A percentile compares a stretch with the other conserved stretches of the same genome.
Evolutionary conservation across 2,329 filamentous ascomycete genomes (phyloP).

Genomic region (Falciphora oryzae): DNA sequence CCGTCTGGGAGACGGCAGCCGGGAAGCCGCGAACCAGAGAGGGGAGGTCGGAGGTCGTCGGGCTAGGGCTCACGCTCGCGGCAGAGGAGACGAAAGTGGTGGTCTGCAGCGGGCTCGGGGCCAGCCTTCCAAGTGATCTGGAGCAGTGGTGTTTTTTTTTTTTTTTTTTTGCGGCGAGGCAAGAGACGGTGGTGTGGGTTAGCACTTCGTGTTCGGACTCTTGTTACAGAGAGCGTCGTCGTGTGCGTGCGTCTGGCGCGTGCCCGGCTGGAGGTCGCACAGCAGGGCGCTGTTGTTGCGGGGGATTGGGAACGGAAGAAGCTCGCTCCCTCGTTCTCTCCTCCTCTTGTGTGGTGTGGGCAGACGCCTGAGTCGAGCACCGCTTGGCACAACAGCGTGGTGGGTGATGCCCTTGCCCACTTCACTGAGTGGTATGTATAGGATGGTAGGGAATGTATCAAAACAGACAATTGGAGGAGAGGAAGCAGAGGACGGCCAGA

Average conservation of each 20-base stretch:
- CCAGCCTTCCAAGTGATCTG: constrained; percentile 43
- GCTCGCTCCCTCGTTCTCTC: constrained; percentile 2
- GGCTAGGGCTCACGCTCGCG: constrained; percentile 34
- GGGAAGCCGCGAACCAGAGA: constrained; percentile 22
- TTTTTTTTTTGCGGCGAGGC: neutral
- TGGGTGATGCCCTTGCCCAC: neutral
- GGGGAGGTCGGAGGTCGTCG: constrained; percentile 30
- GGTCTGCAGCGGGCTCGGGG: constrained; percentile 45
- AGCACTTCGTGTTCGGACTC: constrained; percentile 12
- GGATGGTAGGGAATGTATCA: neutral
- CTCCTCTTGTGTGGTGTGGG: neutral
- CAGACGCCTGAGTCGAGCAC: neutral
- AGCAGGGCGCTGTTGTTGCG: constrained; percentile 15
- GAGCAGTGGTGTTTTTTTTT: constrained; percentile 6
- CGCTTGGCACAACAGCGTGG: neutral
- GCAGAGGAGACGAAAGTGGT: constrained; percentile 34
- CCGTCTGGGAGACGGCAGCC: constrained; percentile 25
- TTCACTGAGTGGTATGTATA: neutral
- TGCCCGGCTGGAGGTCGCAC: constrained; percentile 20
- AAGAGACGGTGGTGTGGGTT: constrained; percentile 21
- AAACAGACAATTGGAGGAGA: neutral
- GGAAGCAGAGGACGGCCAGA: neutral
- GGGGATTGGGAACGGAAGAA: neutral
- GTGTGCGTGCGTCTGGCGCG: constrained; percentile 13
- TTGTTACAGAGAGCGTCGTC: constrained; percentile 26